phyloP scores from a whole-genome alignment of 1,139 yeast species.

The Kodamaea plutei region DNA sequence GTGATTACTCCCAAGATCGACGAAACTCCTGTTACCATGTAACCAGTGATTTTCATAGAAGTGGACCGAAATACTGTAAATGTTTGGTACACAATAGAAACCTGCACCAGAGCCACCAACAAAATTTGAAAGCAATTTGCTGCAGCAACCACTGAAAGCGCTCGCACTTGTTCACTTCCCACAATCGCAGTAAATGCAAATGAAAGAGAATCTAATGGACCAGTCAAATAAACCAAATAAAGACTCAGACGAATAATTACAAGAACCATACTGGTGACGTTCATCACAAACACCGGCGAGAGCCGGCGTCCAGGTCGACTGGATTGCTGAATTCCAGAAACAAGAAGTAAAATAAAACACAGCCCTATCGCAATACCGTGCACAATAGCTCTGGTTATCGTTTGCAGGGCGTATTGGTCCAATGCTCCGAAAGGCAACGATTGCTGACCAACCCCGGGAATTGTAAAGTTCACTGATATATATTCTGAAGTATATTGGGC shows the following conservation, averaged over 20 bases:
- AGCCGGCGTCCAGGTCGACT: constrained; percentile 32
- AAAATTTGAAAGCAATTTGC: constrained; percentile 58
- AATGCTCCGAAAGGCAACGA: constrained; percentile 11
- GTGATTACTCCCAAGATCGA: constrained; percentile 45
- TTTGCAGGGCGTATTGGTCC: constrained; percentile 9
- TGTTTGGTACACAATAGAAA: constrained; percentile 67
- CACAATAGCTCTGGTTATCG: constrained; percentile 14
- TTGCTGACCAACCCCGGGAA: constrained; percentile 9
- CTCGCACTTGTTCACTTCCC: constrained; percentile 12
- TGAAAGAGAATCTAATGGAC: constrained; percentile 49
- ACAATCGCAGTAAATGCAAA: constrained; percentile 47
- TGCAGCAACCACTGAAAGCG: constrained; percentile 23
- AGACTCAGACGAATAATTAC: constrained; percentile 57
- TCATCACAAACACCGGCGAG: constrained; percentile 68
- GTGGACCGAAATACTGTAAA: constrained; percentile 60
- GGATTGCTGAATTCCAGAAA: constrained; percentile 32
- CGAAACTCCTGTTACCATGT: constrained; percentile 36
- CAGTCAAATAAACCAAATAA: constrained; percentile 49
- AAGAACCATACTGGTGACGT: constrained; percentile 53
- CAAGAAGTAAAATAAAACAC: constrained; percentile 21
- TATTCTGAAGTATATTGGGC: too few relatives aligned
- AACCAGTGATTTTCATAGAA: constrained; percentile 37
- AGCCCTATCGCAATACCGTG: constrained; percentile 30
- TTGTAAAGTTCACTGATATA: constrained; percentile 13
- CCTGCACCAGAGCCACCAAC: constrained; percentile 55